Conservation (phyloP, 192 early-diverging fungal species). For the Coemansia sp. region DNA sequence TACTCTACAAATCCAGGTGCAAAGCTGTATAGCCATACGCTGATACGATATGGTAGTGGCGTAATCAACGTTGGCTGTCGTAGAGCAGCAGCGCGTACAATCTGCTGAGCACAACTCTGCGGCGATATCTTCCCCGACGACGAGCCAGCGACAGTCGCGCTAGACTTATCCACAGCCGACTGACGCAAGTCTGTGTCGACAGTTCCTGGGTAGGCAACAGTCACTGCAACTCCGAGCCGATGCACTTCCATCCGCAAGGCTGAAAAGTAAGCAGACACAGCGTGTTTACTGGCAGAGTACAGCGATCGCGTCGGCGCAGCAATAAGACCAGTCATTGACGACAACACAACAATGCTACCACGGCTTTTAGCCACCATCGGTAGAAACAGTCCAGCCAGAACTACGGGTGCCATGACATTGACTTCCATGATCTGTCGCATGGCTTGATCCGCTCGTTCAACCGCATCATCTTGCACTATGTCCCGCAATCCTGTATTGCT, state of each 20-base stretch:
- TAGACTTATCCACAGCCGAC: conserved; percentile 61
- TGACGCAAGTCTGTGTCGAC: conserved; percentile 71
- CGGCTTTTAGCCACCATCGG: conserved; percentile 55
- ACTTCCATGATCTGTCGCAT: conserved; percentile 55
- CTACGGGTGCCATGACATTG: conserved; percentile 60
- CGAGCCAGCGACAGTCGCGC: conserved; percentile 19
- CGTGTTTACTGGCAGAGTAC: conserved; percentile 80
- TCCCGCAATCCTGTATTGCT: background rate
- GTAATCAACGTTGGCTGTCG: conserved; percentile 60
- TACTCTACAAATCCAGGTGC: conserved; percentile 63
- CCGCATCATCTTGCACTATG: conserved; percentile 9
- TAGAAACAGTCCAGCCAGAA: conserved; percentile 56
- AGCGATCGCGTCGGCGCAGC: conserved; percentile 75
- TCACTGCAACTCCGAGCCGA: conserved; percentile 60
- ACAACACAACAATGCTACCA: conserved; percentile 62
- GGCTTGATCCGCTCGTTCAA: conserved; percentile 32
- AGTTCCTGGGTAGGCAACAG: conserved; percentile 69
- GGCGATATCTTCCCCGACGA: conserved; percentile 66
- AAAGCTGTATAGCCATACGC: conserved; percentile 52
- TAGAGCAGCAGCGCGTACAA: conserved; percentile 57
- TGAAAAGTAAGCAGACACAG: conserved; percentile 79
- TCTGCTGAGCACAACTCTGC: conserved; percentile 58
- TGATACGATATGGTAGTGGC: conserved; percentile 60
- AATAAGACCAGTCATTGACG: conserved; percentile 70
- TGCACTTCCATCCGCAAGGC: conserved; percentile 74